Percentiles rank a stretch among this genome's conserved stretches.
phyloP scores from a whole-genome alignment of 106 monocot genomes.

The Iris macrosiphon region DNA sequence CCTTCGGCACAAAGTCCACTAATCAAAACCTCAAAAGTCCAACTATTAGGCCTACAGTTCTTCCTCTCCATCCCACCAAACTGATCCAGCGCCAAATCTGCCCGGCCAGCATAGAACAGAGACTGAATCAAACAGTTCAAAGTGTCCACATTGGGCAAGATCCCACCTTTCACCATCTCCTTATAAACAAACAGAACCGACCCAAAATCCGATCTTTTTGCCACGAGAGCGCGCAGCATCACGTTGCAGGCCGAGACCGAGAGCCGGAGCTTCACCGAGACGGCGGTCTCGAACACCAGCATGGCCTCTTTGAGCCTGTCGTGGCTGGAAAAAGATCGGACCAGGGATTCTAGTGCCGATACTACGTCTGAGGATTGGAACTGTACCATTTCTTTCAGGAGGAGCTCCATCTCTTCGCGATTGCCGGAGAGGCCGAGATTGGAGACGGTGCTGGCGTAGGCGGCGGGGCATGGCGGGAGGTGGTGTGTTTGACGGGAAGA shows the following conservation, averaged over 20 bases:
- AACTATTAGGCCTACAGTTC: conserved; percentile 37
- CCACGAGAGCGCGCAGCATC: conserved; percentile 24
- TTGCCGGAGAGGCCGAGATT: conserved; percentile 24
- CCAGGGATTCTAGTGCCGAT: conserved; percentile 12
- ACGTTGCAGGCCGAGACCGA: conserved; percentile 35
- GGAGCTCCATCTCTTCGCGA: conserved; percentile 19
- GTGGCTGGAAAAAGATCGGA: conserved; percentile 21
- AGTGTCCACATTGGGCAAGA: conserved; percentile 52
- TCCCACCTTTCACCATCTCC: conserved; percentile 64
- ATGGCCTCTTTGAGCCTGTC: conserved; percentile 21
- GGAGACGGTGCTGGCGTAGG: conserved; percentile 12
- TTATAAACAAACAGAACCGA: conserved; percentile 60
- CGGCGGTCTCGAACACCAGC: conserved; percentile 29
- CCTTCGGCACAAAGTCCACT: conserved; percentile 26
- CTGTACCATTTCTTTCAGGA: conserved; percentile 49
- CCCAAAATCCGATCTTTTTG: conserved; percentile 14
- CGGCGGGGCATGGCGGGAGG: conserved; percentile 14
- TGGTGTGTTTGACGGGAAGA: conserved; percentile 29
- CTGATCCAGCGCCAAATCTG: conserved; percentile 50
- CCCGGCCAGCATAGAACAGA: conserved; percentile 22
- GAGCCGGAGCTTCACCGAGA: conserved; percentile 9
- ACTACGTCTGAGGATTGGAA: conserved; percentile 10
- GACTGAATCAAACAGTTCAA: conserved; percentile 49
- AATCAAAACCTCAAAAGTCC: conserved; percentile 56
- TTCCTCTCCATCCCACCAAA: conserved; percentile 56